Evolutionary conservation across 148 eudicot species (phyloP).

Genomic region (Linanthus parryae): DNA sequence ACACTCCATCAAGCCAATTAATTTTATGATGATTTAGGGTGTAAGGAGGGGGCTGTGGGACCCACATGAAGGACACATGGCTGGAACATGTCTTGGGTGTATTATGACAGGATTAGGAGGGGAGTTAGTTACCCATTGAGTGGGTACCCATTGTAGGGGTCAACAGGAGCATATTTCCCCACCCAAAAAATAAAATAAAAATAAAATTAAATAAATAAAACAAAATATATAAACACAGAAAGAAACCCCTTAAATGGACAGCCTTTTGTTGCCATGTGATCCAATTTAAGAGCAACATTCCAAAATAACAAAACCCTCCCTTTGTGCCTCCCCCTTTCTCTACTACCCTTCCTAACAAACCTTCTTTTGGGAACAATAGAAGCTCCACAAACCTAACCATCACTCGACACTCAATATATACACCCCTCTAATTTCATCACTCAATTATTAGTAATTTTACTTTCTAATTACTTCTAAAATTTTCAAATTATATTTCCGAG

Average conservation of each 20-base stretch:
- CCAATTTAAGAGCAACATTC: constrained; percentile 52
- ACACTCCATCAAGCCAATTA: no score
- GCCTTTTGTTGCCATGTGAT: constrained; percentile 51
- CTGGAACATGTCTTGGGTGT: constrained; percentile 11
- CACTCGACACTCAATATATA: no score
- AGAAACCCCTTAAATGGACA: constrained; percentile 17
- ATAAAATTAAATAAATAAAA: neutral
- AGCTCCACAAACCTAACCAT: no score
- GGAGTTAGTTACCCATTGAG: constrained; percentile 1
- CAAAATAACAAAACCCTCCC: constrained; percentile 28
- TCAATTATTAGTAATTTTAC: no score
- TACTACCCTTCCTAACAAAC: constrained; percentile 4
- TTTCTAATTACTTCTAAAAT: no score
- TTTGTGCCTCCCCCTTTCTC: constrained; percentile 14
- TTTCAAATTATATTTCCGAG: no score
- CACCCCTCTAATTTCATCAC: neutral
- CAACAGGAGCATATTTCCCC: constrained; percentile 11
- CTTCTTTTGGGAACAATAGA: constrained; percentile 14
- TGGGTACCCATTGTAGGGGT: constrained; percentile 10
- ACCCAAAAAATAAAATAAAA: neutral
- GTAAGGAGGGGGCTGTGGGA: no score
- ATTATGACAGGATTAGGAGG: constrained; percentile 6
- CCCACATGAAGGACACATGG: constrained; percentile 6
- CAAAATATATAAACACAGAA: neutral
- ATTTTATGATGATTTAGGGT: no score